Evolutionary conservation across 2,329 filamentous ascomycete species (phyloP), one percentile per base, ranked within the genome.

Genomic region (Venturia carpophila): DNA sequence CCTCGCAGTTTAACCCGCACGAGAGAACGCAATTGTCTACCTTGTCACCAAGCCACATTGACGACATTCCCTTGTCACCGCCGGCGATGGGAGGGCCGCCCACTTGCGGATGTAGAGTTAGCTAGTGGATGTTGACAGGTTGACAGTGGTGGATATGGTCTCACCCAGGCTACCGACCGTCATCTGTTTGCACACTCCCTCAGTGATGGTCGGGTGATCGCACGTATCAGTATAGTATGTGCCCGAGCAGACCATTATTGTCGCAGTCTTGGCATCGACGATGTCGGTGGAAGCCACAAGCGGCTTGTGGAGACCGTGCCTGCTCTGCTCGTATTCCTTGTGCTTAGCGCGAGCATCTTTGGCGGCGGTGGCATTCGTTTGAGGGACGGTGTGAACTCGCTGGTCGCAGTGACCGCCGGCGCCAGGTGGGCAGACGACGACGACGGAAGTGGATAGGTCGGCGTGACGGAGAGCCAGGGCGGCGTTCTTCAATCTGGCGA

Each of bases 141-240:
- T 11, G 39, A 41, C 10, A 15, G n/a, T 11, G 10, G 11, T 21
- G n/a, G 6, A 47, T 10, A 2, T 9, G n/a, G 9, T 6, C 45
- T 24, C 24, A 47, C 45, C 45, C n/a, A 47, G n/a, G 45, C n/a
- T 47, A n/a, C 45, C 45, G n/a, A 47, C 45, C 45, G 45, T 47
- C 45, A 47, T 47, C n/a, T 47, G 45, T 19, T 47, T 47, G 45
- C 45, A 47, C 45, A 9, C 45, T 47, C 6, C n/a, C 7, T 47
- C 45, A 24, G 45, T 47, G 45, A 47, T 47, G 45, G 45, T 21
- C 1, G 45, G 45, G 45, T 47, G 45, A 21, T 47, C 45, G n/a
- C 45, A 47, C 24, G 45, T 9, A 47, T n/a, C 45, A 19, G 45
- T 47, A 6, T 47, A 49, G 47, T 49, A 49, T 21, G 47, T 27